Conservation (phyloP, 306 rosid genomes). For the Casuarina glauca region DNA sequence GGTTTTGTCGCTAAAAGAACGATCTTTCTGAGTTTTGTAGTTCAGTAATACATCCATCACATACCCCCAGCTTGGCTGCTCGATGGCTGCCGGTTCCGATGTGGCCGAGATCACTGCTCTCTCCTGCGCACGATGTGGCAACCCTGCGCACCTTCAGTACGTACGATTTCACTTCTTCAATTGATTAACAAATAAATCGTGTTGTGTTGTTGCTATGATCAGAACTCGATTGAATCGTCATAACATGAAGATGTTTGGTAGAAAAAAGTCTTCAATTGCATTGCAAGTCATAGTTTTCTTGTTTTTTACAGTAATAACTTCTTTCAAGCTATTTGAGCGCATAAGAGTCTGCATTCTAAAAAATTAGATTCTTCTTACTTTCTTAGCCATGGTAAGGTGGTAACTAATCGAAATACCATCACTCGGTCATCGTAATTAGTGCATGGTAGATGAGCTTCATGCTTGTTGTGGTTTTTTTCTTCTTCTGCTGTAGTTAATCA, state of each 20-base stretch:
- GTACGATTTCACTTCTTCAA: not conserved
- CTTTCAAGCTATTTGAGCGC: not conserved
- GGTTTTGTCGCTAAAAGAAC: not conserved
- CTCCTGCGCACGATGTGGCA: constrained; percentile 68
- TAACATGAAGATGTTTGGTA: not conserved
- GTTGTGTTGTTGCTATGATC: not conserved
- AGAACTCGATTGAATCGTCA: not conserved
- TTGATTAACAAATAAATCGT: not conserved
- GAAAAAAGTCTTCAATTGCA: not conserved
- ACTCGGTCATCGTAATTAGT: not conserved
- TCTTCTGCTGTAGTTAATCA: not conserved
- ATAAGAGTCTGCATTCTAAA: not conserved
- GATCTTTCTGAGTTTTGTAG: not conserved
- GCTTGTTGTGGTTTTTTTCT: not conserved
- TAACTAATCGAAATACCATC: not conserved
- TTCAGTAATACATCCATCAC: not conserved
- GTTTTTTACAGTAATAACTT: not conserved
- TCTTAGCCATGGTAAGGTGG: not conserved
- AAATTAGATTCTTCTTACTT: not conserved
- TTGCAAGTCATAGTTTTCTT: not conserved
- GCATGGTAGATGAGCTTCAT: not conserved
- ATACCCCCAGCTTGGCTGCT: not conserved
- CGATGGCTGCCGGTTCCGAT: constrained; percentile 65
- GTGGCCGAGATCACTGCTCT: constrained; percentile 42
- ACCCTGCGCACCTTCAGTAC: constrained; percentile 86